A percentile compares a stretch with the other conserved stretches of the same genome.
Conservation (phyloP, 345 rosid genomes). For the Schrenkiella parvula region DNA sequence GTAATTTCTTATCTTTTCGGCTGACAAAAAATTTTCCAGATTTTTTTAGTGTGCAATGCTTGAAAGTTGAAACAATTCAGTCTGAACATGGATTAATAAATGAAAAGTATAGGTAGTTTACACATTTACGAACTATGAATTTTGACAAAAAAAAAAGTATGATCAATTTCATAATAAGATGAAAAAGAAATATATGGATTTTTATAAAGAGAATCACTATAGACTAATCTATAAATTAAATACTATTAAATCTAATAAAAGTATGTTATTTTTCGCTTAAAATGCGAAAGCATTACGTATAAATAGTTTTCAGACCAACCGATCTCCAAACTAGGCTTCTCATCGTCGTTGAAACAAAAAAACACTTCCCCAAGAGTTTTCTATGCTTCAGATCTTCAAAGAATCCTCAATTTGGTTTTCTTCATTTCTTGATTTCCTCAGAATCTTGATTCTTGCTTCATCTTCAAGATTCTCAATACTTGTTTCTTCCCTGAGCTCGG, state of each 20-base stretch:
- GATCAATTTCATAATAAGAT: neutral
- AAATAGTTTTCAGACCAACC: slow-evolving; percentile 10
- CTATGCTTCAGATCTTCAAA: slow-evolving; percentile 9
- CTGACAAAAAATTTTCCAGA: neutral
- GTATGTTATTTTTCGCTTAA: neutral
- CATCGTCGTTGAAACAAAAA: slow-evolving; percentile 11
- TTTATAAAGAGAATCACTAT: neutral
- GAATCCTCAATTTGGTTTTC: neutral
- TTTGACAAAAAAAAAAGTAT: neutral
- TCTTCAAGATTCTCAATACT: slow-evolving; percentile 11
- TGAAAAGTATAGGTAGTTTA: neutral
- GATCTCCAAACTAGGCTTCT: slow-evolving; percentile 23
- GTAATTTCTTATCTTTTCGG: neutral
- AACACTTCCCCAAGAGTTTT: neutral
- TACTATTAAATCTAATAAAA: slow-evolving; percentile 4
- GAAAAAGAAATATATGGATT: neutral
- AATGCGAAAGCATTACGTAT: slow-evolving; percentile 26
- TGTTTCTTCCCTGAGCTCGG: neutral
- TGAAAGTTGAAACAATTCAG: neutral
- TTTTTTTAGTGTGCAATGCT: neutral
- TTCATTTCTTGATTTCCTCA: slow-evolving; percentile 1
- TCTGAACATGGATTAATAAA: neutral
- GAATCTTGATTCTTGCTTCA: neutral
- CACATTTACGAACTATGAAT: neutral
- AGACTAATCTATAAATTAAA: neutral